A percentile compares a stretch with the other conserved stretches of the same genome.
These are phyloP conservation scores for Hibiscus mutabilis DNA, from an alignment of 345 rosid genomes.

Conservation along the genomic window DNA sequence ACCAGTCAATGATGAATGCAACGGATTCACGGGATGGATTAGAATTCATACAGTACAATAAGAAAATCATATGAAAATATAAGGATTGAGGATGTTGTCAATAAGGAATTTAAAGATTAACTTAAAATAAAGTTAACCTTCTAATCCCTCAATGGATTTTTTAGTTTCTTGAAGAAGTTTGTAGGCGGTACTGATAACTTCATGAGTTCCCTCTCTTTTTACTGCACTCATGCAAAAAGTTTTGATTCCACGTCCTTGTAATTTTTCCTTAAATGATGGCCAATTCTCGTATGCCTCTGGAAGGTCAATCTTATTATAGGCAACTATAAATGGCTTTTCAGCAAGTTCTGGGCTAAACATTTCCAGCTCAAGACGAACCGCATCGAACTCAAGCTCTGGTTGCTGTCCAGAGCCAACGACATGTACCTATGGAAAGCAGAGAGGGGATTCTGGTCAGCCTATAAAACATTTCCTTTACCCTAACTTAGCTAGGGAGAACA, in stretches of 20 bases:
- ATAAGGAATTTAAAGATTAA: not conserved
- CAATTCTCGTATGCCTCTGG: constrained; percentile 75
- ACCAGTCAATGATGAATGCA: constrained; percentile 11
- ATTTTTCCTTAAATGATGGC: constrained; percentile 55
- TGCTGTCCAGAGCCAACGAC: constrained; percentile 75
- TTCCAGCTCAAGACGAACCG: constrained; percentile 90
- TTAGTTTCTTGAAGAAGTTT: constrained; percentile 51
- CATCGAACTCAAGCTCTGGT: constrained; percentile 87
- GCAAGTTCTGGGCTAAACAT: constrained; percentile 78
- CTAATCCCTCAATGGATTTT: constrained; percentile 37
- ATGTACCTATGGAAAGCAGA: constrained; percentile 54
- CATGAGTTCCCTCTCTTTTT: constrained; percentile 65
- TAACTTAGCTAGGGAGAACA: not conserved
- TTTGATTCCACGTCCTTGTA: constrained; percentile 58
- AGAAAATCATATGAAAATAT: not conserved
- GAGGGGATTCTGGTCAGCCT: not conserved
- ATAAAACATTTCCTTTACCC: not conserved
- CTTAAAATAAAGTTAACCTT: constrained; percentile 40
- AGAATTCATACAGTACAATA: not conserved
- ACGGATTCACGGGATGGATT: not conserved
- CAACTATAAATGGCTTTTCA: constrained; percentile 75
- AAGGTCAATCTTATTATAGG: constrained; percentile 90
- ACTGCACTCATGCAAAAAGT: constrained; percentile 86
- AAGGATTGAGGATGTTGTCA: not conserved
- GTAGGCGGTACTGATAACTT: constrained; percentile 62